Base-by-base conservation (phyloP, 176 grass and related monocot species). In the Bromus sterilis region DNA sequence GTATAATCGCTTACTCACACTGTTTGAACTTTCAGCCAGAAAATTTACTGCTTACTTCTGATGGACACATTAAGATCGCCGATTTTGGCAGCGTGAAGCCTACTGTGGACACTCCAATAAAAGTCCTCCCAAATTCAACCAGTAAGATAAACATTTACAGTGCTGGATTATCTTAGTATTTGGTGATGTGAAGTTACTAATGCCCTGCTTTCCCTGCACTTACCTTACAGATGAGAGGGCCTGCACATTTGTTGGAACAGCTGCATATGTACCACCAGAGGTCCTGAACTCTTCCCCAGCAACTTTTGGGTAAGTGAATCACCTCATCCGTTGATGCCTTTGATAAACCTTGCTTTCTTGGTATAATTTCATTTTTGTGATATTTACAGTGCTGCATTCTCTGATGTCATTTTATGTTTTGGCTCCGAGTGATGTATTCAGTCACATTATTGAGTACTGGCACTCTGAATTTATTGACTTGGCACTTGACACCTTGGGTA, bases 1-100 rank as follows among this genome's bases (percentile, higher is more conserved):
- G 48, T 75, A 71, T 9, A 11, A 2, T 8, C 20, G n/a, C 21
- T 62, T 36, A 11, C 8, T 43, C 43, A 30, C 29, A 84, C 48
- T 41, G 5, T 15, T 75, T 83, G 9, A 80, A 83, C 33, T 84
- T 79, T 69, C 96, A 99, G 96, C 96, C 96, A 71, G 96, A 99
- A 86, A 99, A 99, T 78, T 78, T 99, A 86, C 55, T 99, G 49
- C 84, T 99, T 75, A 95, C 96, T 70, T 80, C 79, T 53, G 93
- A 99, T 86, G 96, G 93, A 24, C 96, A 99, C 76, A 87, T 99
- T 74, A 99, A 95, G 78, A 86, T 99, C 71, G 96, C 96, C 80
- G 96, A 99, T 77, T 99, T 99, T 93, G 93, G 96, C 65, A 99
- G 96, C 25, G 93, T 99, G 13, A 99, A 99, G 80, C 96, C 96